Evolutionary conservation across 192 early-diverging fungal species (phyloP).

Genomic region (Thamnidium elegans): DNA sequence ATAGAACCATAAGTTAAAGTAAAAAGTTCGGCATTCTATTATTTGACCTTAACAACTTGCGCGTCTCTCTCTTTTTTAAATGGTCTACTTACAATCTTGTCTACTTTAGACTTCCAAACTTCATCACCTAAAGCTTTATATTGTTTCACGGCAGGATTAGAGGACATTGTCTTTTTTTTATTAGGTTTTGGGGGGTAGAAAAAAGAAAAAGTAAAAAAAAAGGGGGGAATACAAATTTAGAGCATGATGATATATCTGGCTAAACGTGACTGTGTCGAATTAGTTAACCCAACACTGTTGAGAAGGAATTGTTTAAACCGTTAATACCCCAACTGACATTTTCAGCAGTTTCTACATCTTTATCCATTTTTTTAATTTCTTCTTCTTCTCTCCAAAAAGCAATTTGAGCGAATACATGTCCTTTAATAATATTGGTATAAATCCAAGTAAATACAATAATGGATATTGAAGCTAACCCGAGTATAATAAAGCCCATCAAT

Average conservation of each 20-base stretch:
- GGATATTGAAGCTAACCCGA: slow-evolving; percentile 7
- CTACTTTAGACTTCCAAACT: slow-evolving; percentile 90
- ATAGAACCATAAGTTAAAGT: slow-evolving; percentile 97
- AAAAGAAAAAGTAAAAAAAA: slow-evolving; percentile 8
- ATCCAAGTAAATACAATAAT: slow-evolving; percentile 26
- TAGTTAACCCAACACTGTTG: not conserved
- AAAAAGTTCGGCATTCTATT: slow-evolving; percentile 89
- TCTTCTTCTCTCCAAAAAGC: slow-evolving; percentile 1
- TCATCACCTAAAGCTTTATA: slow-evolving; percentile 88
- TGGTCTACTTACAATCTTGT: slow-evolving; percentile 79
- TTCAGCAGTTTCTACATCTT: not conserved
- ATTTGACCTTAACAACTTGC: not conserved
- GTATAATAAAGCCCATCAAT: slow-evolving; percentile 13
- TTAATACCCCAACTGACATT: slow-evolving; percentile 13
- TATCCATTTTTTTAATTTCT: not conserved
- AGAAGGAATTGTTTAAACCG: not conserved
- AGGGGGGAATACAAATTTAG: not conserved
- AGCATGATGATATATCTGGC: not conserved
- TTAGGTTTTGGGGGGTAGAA: not conserved
- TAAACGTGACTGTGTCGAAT: not conserved
- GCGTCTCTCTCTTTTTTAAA: not conserved
- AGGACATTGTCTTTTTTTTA: slow-evolving; percentile 21
- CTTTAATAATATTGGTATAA: slow-evolving; percentile 21
- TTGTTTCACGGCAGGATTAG: slow-evolving; percentile 49
- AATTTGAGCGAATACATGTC: slow-evolving; percentile 18